Percentiles rank a stretch among this genome's conserved stretches.
These are phyloP conservation scores for Verticillium nubilum DNA, from an alignment of 2,329 filamentous ascomycete species.

Conservation along the genomic window DNA sequence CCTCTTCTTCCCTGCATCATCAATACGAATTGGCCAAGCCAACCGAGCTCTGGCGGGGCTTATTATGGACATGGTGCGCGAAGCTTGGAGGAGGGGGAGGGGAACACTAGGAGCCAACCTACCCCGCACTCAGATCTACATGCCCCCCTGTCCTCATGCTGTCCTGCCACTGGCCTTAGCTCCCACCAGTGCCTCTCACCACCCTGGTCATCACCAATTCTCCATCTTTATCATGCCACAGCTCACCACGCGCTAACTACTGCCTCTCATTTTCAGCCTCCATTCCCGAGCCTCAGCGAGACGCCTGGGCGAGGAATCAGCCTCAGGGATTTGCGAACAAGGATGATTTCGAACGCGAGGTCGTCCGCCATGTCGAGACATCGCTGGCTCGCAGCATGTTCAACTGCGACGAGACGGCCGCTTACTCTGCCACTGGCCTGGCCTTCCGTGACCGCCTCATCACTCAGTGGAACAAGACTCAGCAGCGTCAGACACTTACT, in stretches of 20 bases:
- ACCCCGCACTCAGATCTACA: background rate
- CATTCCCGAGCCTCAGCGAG: constrained; percentile 84
- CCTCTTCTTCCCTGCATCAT: background rate
- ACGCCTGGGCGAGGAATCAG: constrained; percentile 64
- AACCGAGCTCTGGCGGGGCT: constrained; percentile 8
- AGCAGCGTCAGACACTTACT: constrained; percentile 86
- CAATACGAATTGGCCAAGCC: background rate
- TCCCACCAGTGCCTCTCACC: background rate
- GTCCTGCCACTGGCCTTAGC: background rate
- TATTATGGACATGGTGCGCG: constrained; percentile 9
- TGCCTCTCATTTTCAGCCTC: constrained; percentile 42
- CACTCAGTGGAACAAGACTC: constrained; percentile 96
- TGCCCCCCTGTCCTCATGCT: background rate
- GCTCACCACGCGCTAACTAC: background rate
- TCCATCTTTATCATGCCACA: background rate
- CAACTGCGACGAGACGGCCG: constrained; percentile 94
- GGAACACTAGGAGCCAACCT: background rate
- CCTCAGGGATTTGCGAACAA: constrained; percentile 67
- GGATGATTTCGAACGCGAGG: constrained; percentile 80
- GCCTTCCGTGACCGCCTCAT: constrained; percentile 91
- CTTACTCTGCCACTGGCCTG: constrained; percentile 84
- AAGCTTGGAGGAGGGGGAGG: constrained; percentile 2
- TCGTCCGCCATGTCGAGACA: constrained; percentile 93
- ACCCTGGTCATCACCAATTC: background rate
- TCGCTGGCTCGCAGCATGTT: constrained; percentile 92